These are phyloP conservation scores for Talaromyces piceae DNA, from an alignment of 2,329 filamentous ascomycete species.

Conservation along the genomic window DNA sequence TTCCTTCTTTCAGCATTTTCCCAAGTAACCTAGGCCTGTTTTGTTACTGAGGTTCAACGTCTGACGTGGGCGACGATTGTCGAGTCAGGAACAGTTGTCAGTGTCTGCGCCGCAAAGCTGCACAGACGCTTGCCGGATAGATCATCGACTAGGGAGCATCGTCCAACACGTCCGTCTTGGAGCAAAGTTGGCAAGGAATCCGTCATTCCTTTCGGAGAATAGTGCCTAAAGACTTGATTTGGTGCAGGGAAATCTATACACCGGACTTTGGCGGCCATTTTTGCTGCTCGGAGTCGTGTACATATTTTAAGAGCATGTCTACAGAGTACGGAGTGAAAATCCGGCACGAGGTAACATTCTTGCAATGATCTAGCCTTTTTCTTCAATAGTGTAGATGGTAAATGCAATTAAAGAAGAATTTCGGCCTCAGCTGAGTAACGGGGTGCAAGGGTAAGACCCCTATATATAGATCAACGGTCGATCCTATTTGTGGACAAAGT, in stretches of 20 bases:
- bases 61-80: background rate
- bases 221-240: background rate
- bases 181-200: background rate
- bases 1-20: too few relatives aligned
- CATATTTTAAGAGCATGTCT: background rate
- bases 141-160: background rate
- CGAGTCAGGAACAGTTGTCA: background rate
- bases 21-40: background rate
- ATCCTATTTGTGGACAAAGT: background rate
- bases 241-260: background rate
- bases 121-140: constrained; percentile 6
- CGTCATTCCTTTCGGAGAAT: background rate
- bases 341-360: background rate
- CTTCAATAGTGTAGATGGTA: background rate
- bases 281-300: background rate
- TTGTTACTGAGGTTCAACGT: background rate
- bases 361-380: background rate
- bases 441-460: background rate
- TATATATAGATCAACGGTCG: background rate
- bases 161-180: background rate
- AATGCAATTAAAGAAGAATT: background rate
- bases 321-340: too few relatives aligned
- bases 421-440: background rate
- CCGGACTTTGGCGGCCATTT: background rate
- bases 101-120: constrained; percentile 9